Evolutionary conservation across 352 stramenopile species (phyloP).

Genomic region (Phytophthora pisi): DNA sequence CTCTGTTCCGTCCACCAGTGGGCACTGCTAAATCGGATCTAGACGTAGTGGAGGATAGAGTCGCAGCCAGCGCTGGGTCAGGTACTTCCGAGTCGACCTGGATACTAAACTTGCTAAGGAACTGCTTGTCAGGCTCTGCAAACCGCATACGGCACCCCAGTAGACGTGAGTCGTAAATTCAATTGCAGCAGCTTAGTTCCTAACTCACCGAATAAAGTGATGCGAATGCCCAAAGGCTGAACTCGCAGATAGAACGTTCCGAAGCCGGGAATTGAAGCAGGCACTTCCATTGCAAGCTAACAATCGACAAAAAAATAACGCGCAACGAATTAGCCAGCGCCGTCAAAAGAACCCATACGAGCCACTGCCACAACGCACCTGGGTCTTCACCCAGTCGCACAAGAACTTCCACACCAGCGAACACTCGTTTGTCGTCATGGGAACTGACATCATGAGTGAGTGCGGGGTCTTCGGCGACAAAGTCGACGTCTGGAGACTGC

Average conservation of each 20-base stretch:
- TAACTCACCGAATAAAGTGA: constrained; percentile 62
- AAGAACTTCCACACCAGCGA: constrained; percentile 71
- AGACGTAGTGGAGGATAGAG: constrained; percentile 6
- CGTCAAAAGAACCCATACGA: not conserved
- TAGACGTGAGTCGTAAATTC: not conserved
- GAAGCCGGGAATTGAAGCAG: constrained; percentile 73
- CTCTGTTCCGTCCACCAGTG: constrained; percentile 7
- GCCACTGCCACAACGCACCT: constrained; percentile 34
- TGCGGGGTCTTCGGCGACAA: constrained; percentile 53
- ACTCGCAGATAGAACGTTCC: constrained; percentile 57
- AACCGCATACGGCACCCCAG: not conserved
- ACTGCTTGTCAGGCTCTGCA: constrained; percentile 59
- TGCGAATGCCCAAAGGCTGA: constrained; percentile 61
- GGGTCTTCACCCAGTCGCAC: constrained; percentile 70
- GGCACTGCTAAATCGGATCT: constrained; percentile 2
- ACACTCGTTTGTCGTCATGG: constrained; percentile 59
- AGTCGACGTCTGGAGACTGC: constrained; percentile 1
- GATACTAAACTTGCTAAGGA: constrained; percentile 60
- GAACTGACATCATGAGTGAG: constrained; percentile 49
- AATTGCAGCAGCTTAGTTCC: not conserved
- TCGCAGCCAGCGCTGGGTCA: constrained; percentile 15
- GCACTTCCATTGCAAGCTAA: constrained; percentile 76
- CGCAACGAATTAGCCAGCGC: not conserved
- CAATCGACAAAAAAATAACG: not conserved
- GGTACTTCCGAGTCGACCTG: constrained; percentile 36